Base-by-base conservation (phyloP, 495 filamentous ascomycete species). In the Venustampulla echinocandica region DNA sequence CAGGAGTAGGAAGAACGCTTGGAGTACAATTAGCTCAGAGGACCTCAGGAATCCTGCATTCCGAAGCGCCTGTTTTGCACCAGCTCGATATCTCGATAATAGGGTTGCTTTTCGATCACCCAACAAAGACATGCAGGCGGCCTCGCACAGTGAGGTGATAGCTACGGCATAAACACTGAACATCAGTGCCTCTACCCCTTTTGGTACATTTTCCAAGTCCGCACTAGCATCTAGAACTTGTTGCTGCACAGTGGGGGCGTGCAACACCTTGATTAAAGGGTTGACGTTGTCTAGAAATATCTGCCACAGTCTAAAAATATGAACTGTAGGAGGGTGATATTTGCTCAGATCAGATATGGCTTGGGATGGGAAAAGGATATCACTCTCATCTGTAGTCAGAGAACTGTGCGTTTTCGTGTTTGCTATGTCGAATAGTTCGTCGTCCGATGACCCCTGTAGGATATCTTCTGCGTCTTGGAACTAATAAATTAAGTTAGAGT, bases 221-320 rank as follows among this genome's bases (percentile, higher is more conserved):
- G 18, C 66, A 34, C 37, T 54, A 22, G 1, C 49, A 33, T 32
- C 27, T 53, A 3, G 49, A 66, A 76, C 44, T 13, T 64, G 54
- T 10, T 67, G 66, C 50, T 76, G 69, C 33, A 80, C 46, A 3
- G 76, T 77, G 5, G 81, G 82, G 0, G 69, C 70, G 58, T 78
- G 72, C 0, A 69, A 64, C 36, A 76, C 62, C 42, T 75, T 78
- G 37, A 73, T 56, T 27, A 77, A 42, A 3, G 73, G 71, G 39
- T 75, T 60, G 20, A 75, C 61, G 30, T 73, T 70, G 4, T 75
- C 63, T 3, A 72, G 46, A 44, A 75, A 65, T 25, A 64, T 55
- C 61, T 72, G 68, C 69, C 73, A 70, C 34, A 70, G 59, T 21
- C 7, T 30, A 30, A 30, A 30, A 7, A 30, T 30, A 6, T 30